Evolutionary conservation across 140 eudicot species (phyloP), one percentile per base, ranked within the genome.

Genomic region (Stevia rebaudiana): DNA sequence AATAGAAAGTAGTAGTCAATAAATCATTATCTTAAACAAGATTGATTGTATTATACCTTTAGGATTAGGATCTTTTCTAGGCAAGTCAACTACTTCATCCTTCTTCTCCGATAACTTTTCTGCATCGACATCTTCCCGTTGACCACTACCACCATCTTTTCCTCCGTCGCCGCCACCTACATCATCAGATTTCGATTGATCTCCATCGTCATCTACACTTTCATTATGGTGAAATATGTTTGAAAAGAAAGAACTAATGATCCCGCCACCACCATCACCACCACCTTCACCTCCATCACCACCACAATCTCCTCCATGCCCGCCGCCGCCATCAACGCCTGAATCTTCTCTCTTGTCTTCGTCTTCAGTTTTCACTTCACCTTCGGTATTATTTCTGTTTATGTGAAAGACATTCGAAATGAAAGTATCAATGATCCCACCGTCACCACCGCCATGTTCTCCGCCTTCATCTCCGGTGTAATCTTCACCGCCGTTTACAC

Each of bases 221-320:
- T 31, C 69, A 0, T 71, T 66, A 1, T 33, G 73, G 11, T 72
- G 82, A 67, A 77, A 77, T 0, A 77, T 61, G 35, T 72, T 72
- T 12, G 78, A 42, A 59, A 77, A 65, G 6, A 77, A 62, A 35
- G 50, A 35, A 31, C 64, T 39, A 8, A 77, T 67, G 9, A 77
- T 50, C 61, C 81, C 81, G 8, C 76, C 81, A 49, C 71, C 78
- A 35, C 61, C 74, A 35, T 53, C 74, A 31, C 63, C 58, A 1
- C 3, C 43, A 0, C 8, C 63, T 3, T 15, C 17, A 3, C 13
- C 61, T 2, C 17, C 33, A 9, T 4, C 58, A 11, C 17, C 59
- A 52, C n/a, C 33, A 15, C 43, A 13, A 4, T 21, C 33, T 21
- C 15, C 58, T 9, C 31, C 58, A 6, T 11, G n/a, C 0, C 57